phyloP scores from a whole-genome alignment of 2,329 filamentous ascomycete species.

The Sarocladium oryzae region DNA sequence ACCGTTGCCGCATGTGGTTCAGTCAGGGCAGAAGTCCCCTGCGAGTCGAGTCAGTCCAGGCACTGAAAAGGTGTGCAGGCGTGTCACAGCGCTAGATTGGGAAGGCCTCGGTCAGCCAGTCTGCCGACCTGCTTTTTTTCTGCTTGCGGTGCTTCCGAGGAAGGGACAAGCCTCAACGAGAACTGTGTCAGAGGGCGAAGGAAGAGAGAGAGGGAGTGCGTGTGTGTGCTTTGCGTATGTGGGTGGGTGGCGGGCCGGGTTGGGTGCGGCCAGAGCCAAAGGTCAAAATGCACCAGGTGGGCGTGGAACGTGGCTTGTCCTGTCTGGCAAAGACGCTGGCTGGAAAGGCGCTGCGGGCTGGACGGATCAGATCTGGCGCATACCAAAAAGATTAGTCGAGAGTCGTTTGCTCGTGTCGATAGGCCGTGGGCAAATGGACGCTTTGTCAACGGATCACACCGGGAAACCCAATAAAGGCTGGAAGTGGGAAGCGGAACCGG shows the following conservation, averaged over 20 bases:
- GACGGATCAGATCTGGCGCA: conserved; percentile 3
- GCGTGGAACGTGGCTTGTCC: not conserved
- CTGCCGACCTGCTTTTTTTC: not conserved
- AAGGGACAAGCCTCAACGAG: not conserved
- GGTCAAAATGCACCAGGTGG: not conserved
- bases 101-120: not conserved
- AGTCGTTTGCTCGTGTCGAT: too few species aligned
- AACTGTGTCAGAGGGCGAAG: not conserved
- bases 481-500: conserved; percentile 1
- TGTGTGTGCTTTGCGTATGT: too few species aligned
- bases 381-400: not conserved
- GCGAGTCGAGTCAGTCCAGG: not conserved
- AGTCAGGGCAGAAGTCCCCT: conserved; percentile 5
- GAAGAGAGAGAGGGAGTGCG: not conserved
- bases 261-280: conserved; percentile 1
- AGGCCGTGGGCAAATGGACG: too few species aligned
- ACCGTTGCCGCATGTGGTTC: conserved; percentile 4
- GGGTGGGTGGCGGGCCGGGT: not conserved
- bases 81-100: not conserved
- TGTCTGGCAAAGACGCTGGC: not conserved
- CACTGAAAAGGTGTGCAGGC: not conserved
- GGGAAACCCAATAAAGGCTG: not conserved
- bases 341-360: not conserved
- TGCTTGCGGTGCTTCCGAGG: conserved; percentile 5
- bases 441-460: not conserved